A percentile compares a stretch with the other conserved stretches of the same genome.
phyloP scores from a whole-genome alignment of 176 grass and related monocot genomes.

The Eleusine coracana region DNA sequence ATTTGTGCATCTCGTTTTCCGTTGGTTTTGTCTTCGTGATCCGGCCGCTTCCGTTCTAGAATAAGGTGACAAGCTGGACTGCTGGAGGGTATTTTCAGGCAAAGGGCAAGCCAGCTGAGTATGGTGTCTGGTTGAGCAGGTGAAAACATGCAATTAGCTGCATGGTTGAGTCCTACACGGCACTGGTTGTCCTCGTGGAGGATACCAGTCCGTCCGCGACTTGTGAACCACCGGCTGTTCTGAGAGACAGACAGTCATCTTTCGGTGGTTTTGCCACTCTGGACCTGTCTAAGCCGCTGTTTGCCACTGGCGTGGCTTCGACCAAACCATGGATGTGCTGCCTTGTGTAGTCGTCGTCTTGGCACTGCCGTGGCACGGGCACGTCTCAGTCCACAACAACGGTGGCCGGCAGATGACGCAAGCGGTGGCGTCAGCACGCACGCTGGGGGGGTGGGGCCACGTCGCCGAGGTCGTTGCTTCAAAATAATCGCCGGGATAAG shows the following conservation, averaged over 20 bases:
- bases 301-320: neutral
- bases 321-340: neutral
- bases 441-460: neutral
- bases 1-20: neutral
- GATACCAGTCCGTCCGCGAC: neutral
- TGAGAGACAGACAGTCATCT: neutral
- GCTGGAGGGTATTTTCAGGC: neutral
- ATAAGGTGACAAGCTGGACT: neutral
- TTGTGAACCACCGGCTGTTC: neutral
- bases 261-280: neutral
- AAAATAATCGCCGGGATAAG: slow-evolving; percentile 9
- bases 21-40: neutral
- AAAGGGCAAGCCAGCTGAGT: neutral
- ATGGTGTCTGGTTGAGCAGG: neutral
- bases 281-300: neutral
- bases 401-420: slow-evolving; percentile 9
- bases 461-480: neutral
- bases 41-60: neutral
- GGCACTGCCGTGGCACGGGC: neutral
- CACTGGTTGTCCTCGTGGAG: neutral
- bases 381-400: neutral
- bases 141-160: neutral
- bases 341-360: neutral
- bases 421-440: slow-evolving; percentile 16
- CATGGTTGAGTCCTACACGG: neutral